Evolutionary conservation across 768 basidiomycete genomes (phyloP).

Genomic region (Lactifluus piperatus): DNA sequence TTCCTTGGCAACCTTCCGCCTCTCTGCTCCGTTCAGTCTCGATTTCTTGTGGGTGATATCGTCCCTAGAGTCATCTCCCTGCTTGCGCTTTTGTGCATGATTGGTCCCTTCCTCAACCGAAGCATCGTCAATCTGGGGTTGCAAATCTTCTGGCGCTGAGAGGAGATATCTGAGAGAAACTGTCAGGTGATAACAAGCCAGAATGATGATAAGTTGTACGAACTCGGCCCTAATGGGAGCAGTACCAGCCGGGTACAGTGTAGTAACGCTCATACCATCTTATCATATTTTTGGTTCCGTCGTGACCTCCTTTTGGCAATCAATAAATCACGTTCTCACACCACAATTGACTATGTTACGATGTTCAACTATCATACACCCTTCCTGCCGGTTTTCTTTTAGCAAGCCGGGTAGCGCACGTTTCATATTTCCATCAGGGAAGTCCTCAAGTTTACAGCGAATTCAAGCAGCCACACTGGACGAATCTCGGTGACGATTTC

Average conservation of each 20-base stretch:
- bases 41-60: conserved; percentile 24
- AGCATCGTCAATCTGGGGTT: conserved; percentile 40
- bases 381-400: conserved; percentile 11
- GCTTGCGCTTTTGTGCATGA: conserved; percentile 20
- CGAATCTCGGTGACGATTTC: conserved; percentile 89
- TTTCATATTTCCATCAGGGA: conserved; percentile 68
- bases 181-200: not conserved
- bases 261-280: not conserved
- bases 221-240: conserved; percentile 49
- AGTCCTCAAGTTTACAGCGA: conserved; percentile 44
- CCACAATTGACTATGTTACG: too few relatives aligned
- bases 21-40: conserved; percentile 28
- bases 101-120: conserved; percentile 54
- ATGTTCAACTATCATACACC: not conserved
- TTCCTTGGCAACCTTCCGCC: conserved; percentile 45
- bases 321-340: too few relatives aligned
- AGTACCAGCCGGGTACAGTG: conserved; percentile 33
- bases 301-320: not conserved
- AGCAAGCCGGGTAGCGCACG: conserved; percentile 29
- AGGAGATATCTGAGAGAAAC: conserved; percentile 33
- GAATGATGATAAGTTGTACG: conserved; percentile 10
- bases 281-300: not conserved
- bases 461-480: conserved; percentile 76
- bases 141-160: conserved; percentile 17
- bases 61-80: conserved; percentile 19